Evolutionary conservation across 257 asterid species (phyloP).

Genomic region (Anisodus tanguticus): DNA sequence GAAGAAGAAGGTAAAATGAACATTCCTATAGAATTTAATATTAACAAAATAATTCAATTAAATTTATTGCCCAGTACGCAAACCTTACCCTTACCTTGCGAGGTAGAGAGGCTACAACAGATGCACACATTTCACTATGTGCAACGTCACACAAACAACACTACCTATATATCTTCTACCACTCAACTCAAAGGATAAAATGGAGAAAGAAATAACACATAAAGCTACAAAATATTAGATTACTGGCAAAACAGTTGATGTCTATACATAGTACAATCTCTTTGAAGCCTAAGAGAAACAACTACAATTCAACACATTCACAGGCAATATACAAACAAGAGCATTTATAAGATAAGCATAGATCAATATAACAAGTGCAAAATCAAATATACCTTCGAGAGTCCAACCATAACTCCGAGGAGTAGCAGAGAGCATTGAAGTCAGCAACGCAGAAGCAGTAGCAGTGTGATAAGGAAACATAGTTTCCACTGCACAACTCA

Average conservation of each 20-base stretch:
- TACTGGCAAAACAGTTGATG: not conserved
- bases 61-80: not conserved
- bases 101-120: not conserved
- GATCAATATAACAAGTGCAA: not conserved
- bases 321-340: not conserved
- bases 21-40: not conserved
- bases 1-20: not conserved
- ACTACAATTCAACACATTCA: conserved; percentile 18
- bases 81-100: too few species aligned
- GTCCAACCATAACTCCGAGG: conserved; percentile 80
- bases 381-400: conserved; percentile 63
- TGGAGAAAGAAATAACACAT: not conserved
- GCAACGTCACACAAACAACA: not conserved
- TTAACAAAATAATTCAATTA: not conserved
- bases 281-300: not conserved
- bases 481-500: conserved; percentile 67
- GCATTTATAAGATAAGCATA: not conserved
- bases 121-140: not conserved
- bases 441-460: conserved; percentile 85
- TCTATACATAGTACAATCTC: not conserved
- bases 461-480: conserved; percentile 92
- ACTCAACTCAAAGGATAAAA: not conserved
- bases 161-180: not conserved
- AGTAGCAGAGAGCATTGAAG: conserved; percentile 82
- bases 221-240: not conserved